Evolutionary conservation across 257 asterid species (phyloP), one percentile per base, ranked within the genome.

Genomic region (Handroanthus guayacan): DNA sequence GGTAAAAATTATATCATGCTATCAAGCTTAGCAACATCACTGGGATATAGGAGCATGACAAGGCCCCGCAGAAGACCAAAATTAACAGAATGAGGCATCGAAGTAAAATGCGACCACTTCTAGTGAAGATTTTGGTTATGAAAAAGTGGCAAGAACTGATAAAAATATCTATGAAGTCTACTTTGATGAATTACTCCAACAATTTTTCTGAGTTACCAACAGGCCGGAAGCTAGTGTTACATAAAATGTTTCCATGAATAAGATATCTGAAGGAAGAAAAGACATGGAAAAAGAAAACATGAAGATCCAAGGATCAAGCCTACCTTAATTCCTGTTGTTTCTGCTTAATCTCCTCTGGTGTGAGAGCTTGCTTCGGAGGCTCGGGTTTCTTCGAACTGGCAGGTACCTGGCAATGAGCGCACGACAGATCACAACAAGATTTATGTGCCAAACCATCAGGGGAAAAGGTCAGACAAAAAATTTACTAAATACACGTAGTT

Each of bases 311-410:
- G 58, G 34, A 25, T 25, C 31, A 25, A 25, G 31, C 31, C 41
- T 84, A 91, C 97, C 90, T 93, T 71, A 95, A 76, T 87, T 93
- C 98, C 50, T 86, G 79, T 63, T 82, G 95, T 78, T 93, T 95
- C 80, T 72, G 80, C 82, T 86, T 86, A 79, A 89, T 80, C 84
- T 93, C 98, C 79, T 93, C 97, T 17, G 97, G 92, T 47, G 98
- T 93, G 70, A 93, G 97, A 62, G 91, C 80, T 61, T 85, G 87
- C 80, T 87, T 93, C 55, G 92, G 85, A 79, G 91, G 86, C 88
- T 78, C 96, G 45, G 84, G 65, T 62, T 87, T 87, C 76, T 83
- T 84, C 71, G 89, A 75, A 83, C 81, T 83, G 67, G 71, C 88
- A 67, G 97, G 87, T 69, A 89, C 97, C 99, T 95, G 81, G 50